Conservation (phyloP, 2,329 filamentous ascomycete species). For the Xylaria sp. region DNA sequence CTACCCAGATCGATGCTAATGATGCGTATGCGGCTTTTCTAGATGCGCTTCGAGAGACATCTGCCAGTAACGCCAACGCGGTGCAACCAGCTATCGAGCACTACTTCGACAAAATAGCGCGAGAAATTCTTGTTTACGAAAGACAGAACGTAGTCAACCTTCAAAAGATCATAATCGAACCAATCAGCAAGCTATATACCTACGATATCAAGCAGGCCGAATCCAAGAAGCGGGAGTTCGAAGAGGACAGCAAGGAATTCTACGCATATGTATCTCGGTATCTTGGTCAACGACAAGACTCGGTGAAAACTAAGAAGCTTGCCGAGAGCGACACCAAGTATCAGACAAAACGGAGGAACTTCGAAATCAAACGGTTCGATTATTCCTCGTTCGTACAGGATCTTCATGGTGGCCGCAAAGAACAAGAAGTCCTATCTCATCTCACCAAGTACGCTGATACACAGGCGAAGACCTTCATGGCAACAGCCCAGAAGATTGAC, state of each 20-base stretch:
- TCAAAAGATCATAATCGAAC: slow-evolving; percentile 93
- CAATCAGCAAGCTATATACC: slow-evolving; percentile 87
- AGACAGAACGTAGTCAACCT: slow-evolving; percentile 82
- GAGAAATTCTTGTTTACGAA: slow-evolving; percentile 88
- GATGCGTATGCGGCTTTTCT: slow-evolving; percentile 83
- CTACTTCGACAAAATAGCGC: slow-evolving; percentile 96
- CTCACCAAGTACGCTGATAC: slow-evolving; percentile 92
- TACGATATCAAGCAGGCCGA: slow-evolving; percentile 98
- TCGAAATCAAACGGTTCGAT: slow-evolving; percentile 96
- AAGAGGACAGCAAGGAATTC: slow-evolving; percentile 98
- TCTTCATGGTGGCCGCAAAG: slow-evolving; percentile 97
- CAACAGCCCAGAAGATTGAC: slow-evolving; percentile 86
- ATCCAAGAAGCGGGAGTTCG: slow-evolving; percentile 95
- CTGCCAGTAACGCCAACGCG: slow-evolving; percentile 89
- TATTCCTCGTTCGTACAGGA: slow-evolving; percentile 99
- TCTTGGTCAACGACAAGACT: slow-evolving; percentile 94
- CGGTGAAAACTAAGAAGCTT: slow-evolving; percentile 95
- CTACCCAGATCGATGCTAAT: slow-evolving; percentile 82
- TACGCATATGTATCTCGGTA: slow-evolving; percentile 95
- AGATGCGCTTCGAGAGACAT: slow-evolving; percentile 84
- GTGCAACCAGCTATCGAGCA: slow-evolving; percentile 97
- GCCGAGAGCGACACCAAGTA: slow-evolving; percentile 96
- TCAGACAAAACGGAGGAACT: slow-evolving; percentile 89
- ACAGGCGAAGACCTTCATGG: slow-evolving; percentile 82
- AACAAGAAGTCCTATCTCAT: slow-evolving; percentile 94